Evolutionary conservation across 257 asterid species (phyloP).

Genomic region (Fraxinus anomala): DNA sequence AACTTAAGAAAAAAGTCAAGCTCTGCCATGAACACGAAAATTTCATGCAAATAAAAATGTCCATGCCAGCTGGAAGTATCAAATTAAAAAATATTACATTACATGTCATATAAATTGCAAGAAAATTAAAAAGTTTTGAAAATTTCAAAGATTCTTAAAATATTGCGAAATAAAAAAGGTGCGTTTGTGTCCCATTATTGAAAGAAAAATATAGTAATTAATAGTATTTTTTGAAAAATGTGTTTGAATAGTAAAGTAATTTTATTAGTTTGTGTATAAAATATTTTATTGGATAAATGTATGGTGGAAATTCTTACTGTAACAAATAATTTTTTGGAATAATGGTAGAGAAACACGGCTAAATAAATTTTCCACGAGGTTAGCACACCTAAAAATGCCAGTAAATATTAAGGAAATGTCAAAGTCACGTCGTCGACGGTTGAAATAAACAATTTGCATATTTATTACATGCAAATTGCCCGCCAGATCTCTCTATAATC

Average conservation of each 20-base stretch:
- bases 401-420: slow-evolving; percentile 27
- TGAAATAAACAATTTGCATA: slow-evolving; percentile 24
- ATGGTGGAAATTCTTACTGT: too few relatives aligned
- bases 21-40: too few relatives aligned
- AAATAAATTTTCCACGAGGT: not conserved
- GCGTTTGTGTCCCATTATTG: too few relatives aligned
- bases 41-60: too few relatives aligned
- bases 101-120: not conserved
- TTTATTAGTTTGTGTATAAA: too few relatives aligned
- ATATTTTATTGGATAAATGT: too few relatives aligned
- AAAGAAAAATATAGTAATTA: too few relatives aligned
- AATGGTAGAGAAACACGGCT: too few relatives aligned
- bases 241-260: too few relatives aligned
- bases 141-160: not conserved
- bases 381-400: not conserved
- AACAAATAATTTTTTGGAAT: too few relatives aligned
- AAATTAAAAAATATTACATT: not conserved
- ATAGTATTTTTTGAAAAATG: too few relatives aligned
- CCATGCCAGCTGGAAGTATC: not conserved
- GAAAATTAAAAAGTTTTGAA: not conserved
- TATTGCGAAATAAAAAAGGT: not conserved
- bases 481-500: slow-evolving; percentile 42
- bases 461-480: slow-evolving; percentile 38
- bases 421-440: slow-evolving; percentile 39
- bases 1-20: too few relatives aligned